These are phyloP conservation scores for Boletellus emodensis DNA, from an alignment of 768 basidiomycete genomes.

Conservation along the genomic window DNA sequence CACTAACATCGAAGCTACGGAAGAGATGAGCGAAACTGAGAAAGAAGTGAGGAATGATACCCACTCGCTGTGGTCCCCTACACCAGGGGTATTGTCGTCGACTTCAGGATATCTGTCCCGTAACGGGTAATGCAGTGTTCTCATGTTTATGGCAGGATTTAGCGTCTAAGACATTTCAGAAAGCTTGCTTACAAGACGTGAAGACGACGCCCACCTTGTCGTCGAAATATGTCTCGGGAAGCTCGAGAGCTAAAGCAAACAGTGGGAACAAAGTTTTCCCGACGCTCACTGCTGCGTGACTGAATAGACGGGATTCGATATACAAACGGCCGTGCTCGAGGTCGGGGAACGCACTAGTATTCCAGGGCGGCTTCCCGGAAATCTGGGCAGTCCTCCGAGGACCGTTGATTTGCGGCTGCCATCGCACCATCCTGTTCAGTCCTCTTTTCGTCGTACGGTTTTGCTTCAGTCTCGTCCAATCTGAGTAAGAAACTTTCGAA, in stretches of 20 bases:
- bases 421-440: conserved; percentile 48
- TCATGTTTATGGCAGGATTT: conserved; percentile 65
- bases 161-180: conserved; percentile 40
- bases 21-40: background rate
- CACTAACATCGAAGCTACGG: conserved; percentile 40
- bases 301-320: conserved; percentile 31
- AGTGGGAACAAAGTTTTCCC: conserved; percentile 62
- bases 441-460: conserved; percentile 24
- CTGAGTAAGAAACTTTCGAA: conserved; percentile 91
- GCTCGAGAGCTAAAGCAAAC: conserved; percentile 63
- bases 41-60: background rate
- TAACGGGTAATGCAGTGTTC: conserved; percentile 71
- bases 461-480: conserved; percentile 49
- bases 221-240: conserved; percentile 58
- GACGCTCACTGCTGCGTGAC: conserved; percentile 49
- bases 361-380: conserved; percentile 56
- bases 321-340: conserved; percentile 2
- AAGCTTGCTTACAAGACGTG: background rate
- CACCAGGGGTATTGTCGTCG: conserved; percentile 71
- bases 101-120: conserved; percentile 46
- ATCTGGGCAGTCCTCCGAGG: conserved; percentile 50
- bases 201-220: conserved; percentile 48
- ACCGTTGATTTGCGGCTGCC: conserved; percentile 79
- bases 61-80: conserved; percentile 80
- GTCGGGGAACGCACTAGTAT: conserved; percentile 56